Percentiles rank a stretch among this genome's conserved stretches.
These are phyloP conservation scores for Pyrenula aspistea DNA, from an alignment of 495 filamentous ascomycete genomes.

Conservation along the genomic window DNA sequence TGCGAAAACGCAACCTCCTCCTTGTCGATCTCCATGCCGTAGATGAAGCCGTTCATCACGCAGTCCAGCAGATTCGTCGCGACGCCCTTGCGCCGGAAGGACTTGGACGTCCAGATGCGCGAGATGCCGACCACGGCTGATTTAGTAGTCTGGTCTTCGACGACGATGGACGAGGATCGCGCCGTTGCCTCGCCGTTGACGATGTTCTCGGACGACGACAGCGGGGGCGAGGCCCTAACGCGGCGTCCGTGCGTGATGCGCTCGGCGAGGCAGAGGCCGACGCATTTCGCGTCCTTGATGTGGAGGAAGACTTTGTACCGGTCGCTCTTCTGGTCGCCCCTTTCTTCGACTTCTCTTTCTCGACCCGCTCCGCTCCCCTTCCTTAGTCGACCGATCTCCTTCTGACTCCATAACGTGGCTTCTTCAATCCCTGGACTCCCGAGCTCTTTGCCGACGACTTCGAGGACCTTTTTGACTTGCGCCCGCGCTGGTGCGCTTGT, in stretches of 20 bases:
- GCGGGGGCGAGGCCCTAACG: constrained; percentile 26
- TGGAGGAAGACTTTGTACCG: constrained; percentile 56
- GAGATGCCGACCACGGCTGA: constrained; percentile 54
- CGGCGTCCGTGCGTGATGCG: constrained; percentile 45
- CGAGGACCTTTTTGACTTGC: constrained; percentile 48
- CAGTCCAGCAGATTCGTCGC: constrained; percentile 50
- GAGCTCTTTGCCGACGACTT: constrained; percentile 56
- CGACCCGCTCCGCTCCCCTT: neutral
- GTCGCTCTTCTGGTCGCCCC: constrained; percentile 26
- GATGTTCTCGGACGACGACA: constrained; percentile 7
- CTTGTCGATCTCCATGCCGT: constrained; percentile 53
- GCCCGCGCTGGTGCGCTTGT: constrained; percentile 39
- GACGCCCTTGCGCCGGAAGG: constrained; percentile 46
- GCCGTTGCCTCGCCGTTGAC: constrained; percentile 10
- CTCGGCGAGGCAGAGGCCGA: constrained; percentile 56
- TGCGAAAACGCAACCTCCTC: constrained; percentile 59
- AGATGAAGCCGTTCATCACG: constrained; percentile 50
- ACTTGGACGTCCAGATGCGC: constrained; percentile 60
- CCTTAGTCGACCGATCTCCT: constrained; percentile 12
- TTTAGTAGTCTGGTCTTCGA: constrained; percentile 20
- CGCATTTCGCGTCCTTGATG: constrained; percentile 48
- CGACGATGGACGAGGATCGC: constrained; percentile 33
- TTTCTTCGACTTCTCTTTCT: neutral
- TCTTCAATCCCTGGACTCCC: constrained; percentile 51
- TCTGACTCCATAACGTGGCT: constrained; percentile 44